These are phyloP conservation scores for Helotiales sp. DNA, from an alignment of 2,329 filamentous ascomycete species.

Conservation along the genomic window DNA sequence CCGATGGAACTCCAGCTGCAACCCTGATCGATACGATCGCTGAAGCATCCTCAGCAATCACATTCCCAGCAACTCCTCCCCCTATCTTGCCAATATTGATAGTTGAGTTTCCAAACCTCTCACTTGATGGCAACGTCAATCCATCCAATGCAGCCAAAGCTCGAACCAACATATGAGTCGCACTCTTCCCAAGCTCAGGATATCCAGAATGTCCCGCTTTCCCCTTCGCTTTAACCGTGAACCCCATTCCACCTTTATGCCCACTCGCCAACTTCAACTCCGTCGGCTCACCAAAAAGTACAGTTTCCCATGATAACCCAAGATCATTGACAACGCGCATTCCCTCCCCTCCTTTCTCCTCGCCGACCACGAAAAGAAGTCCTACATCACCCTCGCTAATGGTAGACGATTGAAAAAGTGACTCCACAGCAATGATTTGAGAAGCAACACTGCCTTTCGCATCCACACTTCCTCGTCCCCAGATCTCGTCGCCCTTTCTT, in stretches of 20 bases:
- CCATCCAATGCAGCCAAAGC: not conserved
- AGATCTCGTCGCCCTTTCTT: not conserved
- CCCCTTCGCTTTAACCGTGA: constrained; percentile 66
- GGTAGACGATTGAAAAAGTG: constrained; percentile 1
- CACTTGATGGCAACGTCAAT: not conserved
- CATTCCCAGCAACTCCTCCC: not conserved
- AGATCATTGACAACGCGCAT: constrained; percentile 62
- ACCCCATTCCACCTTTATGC: constrained; percentile 80
- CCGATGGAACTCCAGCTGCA: not conserved
- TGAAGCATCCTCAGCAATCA: not conserved
- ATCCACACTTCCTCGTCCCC: not conserved
- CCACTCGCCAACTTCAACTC: constrained; percentile 84
- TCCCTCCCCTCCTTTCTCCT: constrained; percentile 79
- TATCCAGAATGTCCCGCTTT: constrained; percentile 85
- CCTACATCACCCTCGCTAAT: constrained; percentile 50
- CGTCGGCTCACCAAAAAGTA: constrained; percentile 90
- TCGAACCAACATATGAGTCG: constrained; percentile 43
- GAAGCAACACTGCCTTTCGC: not conserved
- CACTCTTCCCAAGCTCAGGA: constrained; percentile 82
- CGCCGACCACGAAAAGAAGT: constrained; percentile 71
- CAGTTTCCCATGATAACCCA: constrained; percentile 56
- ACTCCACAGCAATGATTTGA: not conserved
- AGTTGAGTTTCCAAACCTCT: not conserved
- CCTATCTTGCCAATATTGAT: not conserved
- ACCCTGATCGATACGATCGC: not conserved